These are phyloP conservation scores for Vicia sativa DNA, from an alignment of 306 rosid species.

Conservation along the genomic window DNA sequence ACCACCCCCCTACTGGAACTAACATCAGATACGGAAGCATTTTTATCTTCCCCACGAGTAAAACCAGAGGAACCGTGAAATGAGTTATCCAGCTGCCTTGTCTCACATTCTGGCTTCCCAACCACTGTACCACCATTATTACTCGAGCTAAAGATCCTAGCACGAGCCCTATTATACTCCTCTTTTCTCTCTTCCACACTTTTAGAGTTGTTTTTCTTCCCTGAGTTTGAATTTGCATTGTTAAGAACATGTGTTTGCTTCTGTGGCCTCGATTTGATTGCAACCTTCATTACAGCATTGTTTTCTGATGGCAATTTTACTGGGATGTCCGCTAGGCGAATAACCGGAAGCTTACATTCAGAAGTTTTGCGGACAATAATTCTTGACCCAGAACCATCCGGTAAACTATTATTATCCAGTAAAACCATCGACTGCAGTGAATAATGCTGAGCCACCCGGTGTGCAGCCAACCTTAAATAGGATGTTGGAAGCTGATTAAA, in stretches of 20 bases:
- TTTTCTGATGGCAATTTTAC: slow-evolving; percentile 69
- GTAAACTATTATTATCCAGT: slow-evolving; percentile 74
- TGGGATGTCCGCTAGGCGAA: slow-evolving; percentile 95
- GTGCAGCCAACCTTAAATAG: slow-evolving; percentile 95
- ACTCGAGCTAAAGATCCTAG: slow-evolving; percentile 83
- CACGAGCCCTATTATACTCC: slow-evolving; percentile 96
- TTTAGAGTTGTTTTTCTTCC: slow-evolving; percentile 59
- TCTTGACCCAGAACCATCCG: slow-evolving; percentile 93
- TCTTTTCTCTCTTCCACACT: slow-evolving; percentile 99
- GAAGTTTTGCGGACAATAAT: slow-evolving; percentile 88
- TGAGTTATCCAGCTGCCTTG: slow-evolving; percentile 62
- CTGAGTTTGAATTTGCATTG: slow-evolving; percentile 55
- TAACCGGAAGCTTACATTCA: slow-evolving; percentile 69
- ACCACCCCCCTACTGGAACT: slow-evolving; percentile 57
- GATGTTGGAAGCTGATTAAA: slow-evolving; percentile 97
- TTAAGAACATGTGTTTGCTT: slow-evolving; percentile 50
- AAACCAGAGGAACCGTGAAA: slow-evolving; percentile 56
- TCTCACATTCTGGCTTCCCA: slow-evolving; percentile 70
- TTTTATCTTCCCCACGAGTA: slow-evolving; percentile 66
- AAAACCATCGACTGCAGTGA: slow-evolving; percentile 93
- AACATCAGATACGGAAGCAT: slow-evolving; percentile 56
- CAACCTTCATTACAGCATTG: slow-evolving; percentile 67
- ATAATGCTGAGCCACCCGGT: slow-evolving; percentile 97
- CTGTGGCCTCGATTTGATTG: slow-evolving; percentile 94
- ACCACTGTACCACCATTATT: slow-evolving; percentile 43